Percentiles rank a stretch among this genome's conserved stretches.
phyloP scores from a whole-genome alignment of 78 protist species.

The Bodo saltans region DNA sequence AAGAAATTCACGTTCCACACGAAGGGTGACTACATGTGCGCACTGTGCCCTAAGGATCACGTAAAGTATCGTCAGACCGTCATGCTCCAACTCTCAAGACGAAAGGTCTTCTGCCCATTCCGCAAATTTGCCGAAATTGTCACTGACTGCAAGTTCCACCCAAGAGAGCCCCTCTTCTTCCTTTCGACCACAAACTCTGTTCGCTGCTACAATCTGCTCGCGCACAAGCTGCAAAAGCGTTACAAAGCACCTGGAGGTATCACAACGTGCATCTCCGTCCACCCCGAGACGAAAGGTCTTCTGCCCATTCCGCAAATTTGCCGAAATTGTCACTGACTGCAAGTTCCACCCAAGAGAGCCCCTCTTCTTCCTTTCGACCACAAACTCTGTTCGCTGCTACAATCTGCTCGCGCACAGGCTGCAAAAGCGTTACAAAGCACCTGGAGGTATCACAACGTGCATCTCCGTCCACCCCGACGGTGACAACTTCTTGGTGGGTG shows the following conservation, averaged over 20 bases:
- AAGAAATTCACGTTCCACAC: constrained; percentile 78
- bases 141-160: constrained; percentile 78
- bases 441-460: constrained; percentile 52
- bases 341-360: constrained; percentile 94
- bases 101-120: constrained; percentile 34
- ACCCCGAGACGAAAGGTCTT: constrained; percentile 48
- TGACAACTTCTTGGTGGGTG: constrained; percentile 80
- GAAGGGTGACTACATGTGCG: constrained; percentile 87
- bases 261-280: constrained; percentile 77
- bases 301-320: constrained; percentile 39
- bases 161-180: constrained; percentile 86
- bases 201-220: constrained; percentile 74
- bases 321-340: constrained; percentile 47
- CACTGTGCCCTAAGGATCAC: constrained; percentile 55
- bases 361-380: constrained; percentile 78
- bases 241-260: constrained; percentile 38
- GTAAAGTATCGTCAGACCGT: constrained; percentile 5
- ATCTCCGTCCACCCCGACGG: constrained; percentile 84
- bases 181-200: constrained; percentile 71
- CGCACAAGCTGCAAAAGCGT: constrained; percentile 62
- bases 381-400: constrained; percentile 63
- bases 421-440: constrained; percentile 51
- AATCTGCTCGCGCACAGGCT: constrained; percentile 68
- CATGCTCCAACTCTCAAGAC: constrained; percentile 18
- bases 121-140: constrained; percentile 43